Evolutionary conservation across 2,329 filamentous ascomycete species (phyloP).

Genomic region (Blumeriella jaapii): DNA sequence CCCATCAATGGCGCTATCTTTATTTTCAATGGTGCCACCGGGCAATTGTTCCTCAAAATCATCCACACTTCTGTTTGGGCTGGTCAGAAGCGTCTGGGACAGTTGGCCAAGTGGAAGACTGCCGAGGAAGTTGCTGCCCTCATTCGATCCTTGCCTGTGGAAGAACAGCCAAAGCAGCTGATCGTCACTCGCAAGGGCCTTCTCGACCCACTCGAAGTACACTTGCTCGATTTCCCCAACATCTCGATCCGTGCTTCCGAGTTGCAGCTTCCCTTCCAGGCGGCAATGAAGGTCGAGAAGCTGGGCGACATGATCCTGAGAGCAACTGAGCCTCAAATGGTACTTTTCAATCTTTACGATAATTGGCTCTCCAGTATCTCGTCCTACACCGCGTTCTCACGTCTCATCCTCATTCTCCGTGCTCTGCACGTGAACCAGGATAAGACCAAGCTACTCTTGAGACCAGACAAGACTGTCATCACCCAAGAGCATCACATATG

Average conservation of each 20-base stretch:
- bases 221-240: constrained; percentile 95
- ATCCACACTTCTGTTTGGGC: constrained; percentile 99
- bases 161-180: constrained; percentile 97
- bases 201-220: constrained; percentile 91
- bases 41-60: constrained; percentile 96
- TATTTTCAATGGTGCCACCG: constrained; percentile 98
- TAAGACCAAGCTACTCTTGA: constrained; percentile 90
- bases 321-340: constrained; percentile 99
- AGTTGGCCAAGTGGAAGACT: constrained; percentile 98
- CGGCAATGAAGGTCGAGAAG: constrained; percentile 99
- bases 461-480: constrained; percentile 95
- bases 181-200: constrained; percentile 97
- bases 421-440: constrained; percentile 96
- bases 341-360: constrained; percentile 96
- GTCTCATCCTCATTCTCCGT: constrained; percentile 83
- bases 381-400: constrained; percentile 96
- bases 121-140: constrained; percentile 98
- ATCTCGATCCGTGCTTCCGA: constrained; percentile 97
- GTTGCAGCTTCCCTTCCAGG: constrained; percentile 94
- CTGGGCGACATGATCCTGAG: constrained; percentile 97
- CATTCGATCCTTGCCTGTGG: constrained; percentile 87
- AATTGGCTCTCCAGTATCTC: constrained; percentile 99
- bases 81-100: constrained; percentile 95
- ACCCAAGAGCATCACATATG: constrained; percentile 99
- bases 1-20: constrained; percentile 99